A percentile compares a stretch with the other conserved stretches of the same genome.
phyloP scores from a whole-genome alignment of 2,329 filamentous ascomycete genomes.

The Rugonectria rugulosa region DNA sequence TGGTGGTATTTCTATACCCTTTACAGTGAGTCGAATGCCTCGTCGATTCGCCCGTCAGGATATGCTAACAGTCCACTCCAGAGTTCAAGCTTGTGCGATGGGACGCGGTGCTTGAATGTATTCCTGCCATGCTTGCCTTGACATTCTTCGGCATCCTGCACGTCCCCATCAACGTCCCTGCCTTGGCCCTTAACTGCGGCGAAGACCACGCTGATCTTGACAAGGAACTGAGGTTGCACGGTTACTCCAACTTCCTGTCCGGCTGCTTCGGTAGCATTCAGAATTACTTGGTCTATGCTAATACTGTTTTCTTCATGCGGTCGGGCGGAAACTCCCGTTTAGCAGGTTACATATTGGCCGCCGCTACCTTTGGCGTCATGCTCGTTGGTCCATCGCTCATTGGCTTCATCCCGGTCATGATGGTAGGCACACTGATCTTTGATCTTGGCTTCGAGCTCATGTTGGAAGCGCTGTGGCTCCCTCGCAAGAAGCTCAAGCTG shows the following conservation, averaged over 20 bases:
- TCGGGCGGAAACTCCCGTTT: conserved; percentile 88
- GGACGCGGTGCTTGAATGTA: conserved; percentile 80
- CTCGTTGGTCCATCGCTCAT: conserved; percentile 86
- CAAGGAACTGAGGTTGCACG: conserved; percentile 89
- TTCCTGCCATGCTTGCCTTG: conserved; percentile 94
- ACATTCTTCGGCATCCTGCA: conserved; percentile 98
- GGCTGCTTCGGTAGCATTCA: conserved; percentile 88
- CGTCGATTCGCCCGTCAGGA: neutral
- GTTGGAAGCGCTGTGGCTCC: conserved; percentile 86
- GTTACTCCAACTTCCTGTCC: conserved; percentile 90
- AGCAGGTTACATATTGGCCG: conserved; percentile 84
- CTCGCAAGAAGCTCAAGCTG: conserved; percentile 84
- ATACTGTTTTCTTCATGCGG: conserved; percentile 95
- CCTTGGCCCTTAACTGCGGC: conserved; percentile 85
- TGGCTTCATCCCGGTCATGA: conserved; percentile 94
- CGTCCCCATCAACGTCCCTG: conserved; percentile 97
- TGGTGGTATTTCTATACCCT: conserved; percentile 99
- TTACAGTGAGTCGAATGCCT: conserved; percentile 70
- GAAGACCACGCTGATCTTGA: conserved; percentile 94
- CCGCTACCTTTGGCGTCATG: conserved; percentile 82
- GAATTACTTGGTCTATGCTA: conserved; percentile 98
- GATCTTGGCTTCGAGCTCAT: conserved; percentile 92
- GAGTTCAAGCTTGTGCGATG: conserved; percentile 85
- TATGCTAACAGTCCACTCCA: conserved; percentile 46
- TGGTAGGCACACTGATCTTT: conserved; percentile 95